A percentile compares a stretch with the other conserved stretches of the same genome.
phyloP scores from a whole-genome alignment of 305 asterid genomes.

The Fraxinus angustifolia region DNA sequence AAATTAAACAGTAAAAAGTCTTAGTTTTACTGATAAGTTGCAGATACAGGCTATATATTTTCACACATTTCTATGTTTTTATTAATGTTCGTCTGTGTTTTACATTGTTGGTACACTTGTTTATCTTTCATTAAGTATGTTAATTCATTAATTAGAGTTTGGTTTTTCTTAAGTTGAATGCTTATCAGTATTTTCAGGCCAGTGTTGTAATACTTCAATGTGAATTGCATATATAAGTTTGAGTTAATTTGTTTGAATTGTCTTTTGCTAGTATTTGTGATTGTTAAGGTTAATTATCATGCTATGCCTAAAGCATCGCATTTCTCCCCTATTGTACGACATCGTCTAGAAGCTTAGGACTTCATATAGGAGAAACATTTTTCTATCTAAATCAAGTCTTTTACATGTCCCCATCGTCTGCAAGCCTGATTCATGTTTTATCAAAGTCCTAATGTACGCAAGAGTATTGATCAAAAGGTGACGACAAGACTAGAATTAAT shows the following conservation, averaged over 20 bases:
- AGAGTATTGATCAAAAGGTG: not conserved
- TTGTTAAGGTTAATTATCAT: not conserved
- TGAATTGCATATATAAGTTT: not conserved
- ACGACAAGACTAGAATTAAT: too few relatives aligned
- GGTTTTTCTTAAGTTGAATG: not conserved
- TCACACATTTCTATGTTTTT: constrained; percentile 23
- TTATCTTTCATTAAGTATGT: constrained; percentile 13
- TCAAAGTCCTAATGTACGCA: not conserved
- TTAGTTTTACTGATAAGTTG: constrained; percentile 21
- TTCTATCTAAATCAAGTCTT: not conserved
- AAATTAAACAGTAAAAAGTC: not conserved
- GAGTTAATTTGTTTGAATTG: not conserved
- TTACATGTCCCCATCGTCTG: not conserved
- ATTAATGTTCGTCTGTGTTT: constrained; percentile 21
- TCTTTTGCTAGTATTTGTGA: not conserved
- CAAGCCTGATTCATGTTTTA: not conserved
- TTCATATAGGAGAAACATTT: too few relatives aligned
- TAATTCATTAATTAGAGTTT: not conserved
- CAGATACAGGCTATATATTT: constrained; percentile 17
- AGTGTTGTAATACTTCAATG: not conserved
- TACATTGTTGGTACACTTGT: constrained; percentile 13
- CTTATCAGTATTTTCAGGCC: not conserved
- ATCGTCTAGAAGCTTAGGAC: not conserved
- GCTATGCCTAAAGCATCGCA: not conserved
- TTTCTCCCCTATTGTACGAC: not conserved